phyloP scores from a whole-genome alignment of 2,329 filamentous ascomycete genomes.

The Coniochaeta sp. region DNA sequence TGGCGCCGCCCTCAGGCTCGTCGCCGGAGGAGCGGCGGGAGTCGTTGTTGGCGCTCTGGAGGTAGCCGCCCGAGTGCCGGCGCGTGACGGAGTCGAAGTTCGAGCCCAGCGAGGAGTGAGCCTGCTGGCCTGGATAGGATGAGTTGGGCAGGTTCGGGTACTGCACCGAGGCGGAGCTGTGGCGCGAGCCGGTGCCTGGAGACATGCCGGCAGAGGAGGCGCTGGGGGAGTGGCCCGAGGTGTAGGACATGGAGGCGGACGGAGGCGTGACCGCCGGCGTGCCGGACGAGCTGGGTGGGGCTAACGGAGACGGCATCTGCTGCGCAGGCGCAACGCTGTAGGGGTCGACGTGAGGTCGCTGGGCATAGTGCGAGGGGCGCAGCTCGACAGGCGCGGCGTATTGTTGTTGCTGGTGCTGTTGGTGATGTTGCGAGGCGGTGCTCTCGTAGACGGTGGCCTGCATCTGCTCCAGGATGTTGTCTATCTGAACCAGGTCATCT shows the following conservation, averaged over 20 bases:
- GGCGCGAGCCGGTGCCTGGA: constrained; percentile 48
- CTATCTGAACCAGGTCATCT: constrained; percentile 87
- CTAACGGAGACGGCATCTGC: constrained; percentile 55
- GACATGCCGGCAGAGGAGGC: constrained; percentile 66
- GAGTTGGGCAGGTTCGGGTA: constrained; percentile 72
- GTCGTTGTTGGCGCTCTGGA: constrained; percentile 49
- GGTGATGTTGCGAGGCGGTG: constrained; percentile 72
- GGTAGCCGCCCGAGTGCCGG: constrained; percentile 59
- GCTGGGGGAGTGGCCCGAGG: constrained; percentile 67
- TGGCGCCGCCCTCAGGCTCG: constrained; percentile 8
- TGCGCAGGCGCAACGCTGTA: constrained; percentile 38
- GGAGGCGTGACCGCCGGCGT: constrained; percentile 73
- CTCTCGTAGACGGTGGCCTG: constrained; percentile 95
- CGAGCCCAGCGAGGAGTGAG: constrained; percentile 64
- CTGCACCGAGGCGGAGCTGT: constrained; percentile 55
- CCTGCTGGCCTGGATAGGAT: constrained; percentile 61
- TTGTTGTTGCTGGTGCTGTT: constrained; percentile 72
- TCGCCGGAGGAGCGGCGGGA: constrained; percentile 9
- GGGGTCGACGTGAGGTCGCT: constrained; percentile 22
- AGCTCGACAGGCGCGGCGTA: constrained; percentile 59
- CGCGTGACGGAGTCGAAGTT: constrained; percentile 58
- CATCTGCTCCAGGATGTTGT: constrained; percentile 92
- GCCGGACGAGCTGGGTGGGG: constrained; percentile 50
- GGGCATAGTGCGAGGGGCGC: constrained; percentile 35
- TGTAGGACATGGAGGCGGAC: constrained; percentile 69